A percentile compares a stretch with the other conserved stretches of the same genome.
Evolutionary conservation across 1,139 yeast species (phyloP).

Genomic region (Yamadazyma membranifaciens): DNA sequence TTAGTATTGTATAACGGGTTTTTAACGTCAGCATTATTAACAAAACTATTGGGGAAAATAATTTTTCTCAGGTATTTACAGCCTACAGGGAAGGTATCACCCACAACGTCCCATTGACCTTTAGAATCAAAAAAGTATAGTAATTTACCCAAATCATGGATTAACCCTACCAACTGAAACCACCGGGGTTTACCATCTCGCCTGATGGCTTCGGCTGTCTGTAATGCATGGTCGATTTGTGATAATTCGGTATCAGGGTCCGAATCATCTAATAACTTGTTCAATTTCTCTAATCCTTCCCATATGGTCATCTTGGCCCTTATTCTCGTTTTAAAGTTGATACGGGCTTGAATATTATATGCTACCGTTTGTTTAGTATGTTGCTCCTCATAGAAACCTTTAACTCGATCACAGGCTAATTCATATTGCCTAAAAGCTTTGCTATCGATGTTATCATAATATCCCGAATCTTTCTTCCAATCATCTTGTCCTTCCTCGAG

Average conservation of each 20-base stretch:
- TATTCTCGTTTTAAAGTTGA: slow-evolving; percentile 63
- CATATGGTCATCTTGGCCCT: slow-evolving; percentile 69
- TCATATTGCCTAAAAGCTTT: slow-evolving; percentile 64
- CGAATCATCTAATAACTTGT: slow-evolving; percentile 64
- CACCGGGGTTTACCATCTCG: slow-evolving; percentile 68
- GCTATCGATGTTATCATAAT: slow-evolving; percentile 35
- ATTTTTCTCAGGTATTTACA: slow-evolving; percentile 61
- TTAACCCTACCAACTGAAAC: slow-evolving; percentile 73
- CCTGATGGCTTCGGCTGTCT: slow-evolving; percentile 74
- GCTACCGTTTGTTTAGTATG: slow-evolving; percentile 73
- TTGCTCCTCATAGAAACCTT: slow-evolving; percentile 65
- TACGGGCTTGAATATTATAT: slow-evolving; percentile 67
- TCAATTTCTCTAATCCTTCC: slow-evolving; percentile 66
- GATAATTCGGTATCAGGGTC: slow-evolving; percentile 77
- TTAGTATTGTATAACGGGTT: slow-evolving; percentile 68
- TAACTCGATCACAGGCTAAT: slow-evolving; percentile 67
- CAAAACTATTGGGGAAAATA: slow-evolving; percentile 61
- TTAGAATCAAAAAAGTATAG: slow-evolving; percentile 67
- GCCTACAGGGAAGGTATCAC: slow-evolving; percentile 77
- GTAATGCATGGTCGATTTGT: slow-evolving; percentile 73
- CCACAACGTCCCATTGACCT: slow-evolving; percentile 85
- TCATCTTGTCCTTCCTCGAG: slow-evolving; percentile 5
- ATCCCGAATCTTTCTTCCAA: slow-evolving; percentile 30
- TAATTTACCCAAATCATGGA: slow-evolving; percentile 70
- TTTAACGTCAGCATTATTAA: slow-evolving; percentile 55